These are phyloP conservation scores for Zangia roseola DNA, from an alignment of 768 basidiomycete species.

Conservation along the genomic window DNA sequence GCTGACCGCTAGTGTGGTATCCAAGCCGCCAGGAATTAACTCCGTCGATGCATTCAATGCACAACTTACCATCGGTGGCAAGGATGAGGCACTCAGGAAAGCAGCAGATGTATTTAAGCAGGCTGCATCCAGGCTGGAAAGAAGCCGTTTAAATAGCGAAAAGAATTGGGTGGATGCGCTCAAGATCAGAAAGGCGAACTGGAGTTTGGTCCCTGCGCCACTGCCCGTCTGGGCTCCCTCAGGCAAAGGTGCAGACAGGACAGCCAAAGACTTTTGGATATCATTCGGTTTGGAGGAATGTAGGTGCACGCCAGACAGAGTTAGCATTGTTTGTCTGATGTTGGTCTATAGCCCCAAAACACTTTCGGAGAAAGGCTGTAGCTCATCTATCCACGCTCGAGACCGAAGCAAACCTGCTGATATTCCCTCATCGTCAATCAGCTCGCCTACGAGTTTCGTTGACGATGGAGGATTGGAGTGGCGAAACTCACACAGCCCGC, in stretches of 20 bases:
- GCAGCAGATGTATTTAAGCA: slow-evolving; percentile 69
- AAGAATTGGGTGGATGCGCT: slow-evolving; percentile 83
- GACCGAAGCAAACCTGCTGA: slow-evolving; percentile 41
- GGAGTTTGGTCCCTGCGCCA: slow-evolving; percentile 79
- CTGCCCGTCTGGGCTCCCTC: slow-evolving; percentile 66
- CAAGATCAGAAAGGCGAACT: slow-evolving; percentile 72
- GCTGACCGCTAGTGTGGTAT: slow-evolving; percentile 62
- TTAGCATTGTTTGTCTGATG: not conserved
- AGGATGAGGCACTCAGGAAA: slow-evolving; percentile 76
- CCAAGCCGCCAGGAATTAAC: slow-evolving; percentile 61
- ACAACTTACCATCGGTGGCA: slow-evolving; percentile 71
- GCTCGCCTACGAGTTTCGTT: slow-evolving; percentile 65
- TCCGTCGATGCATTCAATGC: slow-evolving; percentile 73
- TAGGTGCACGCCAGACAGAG: slow-evolving; percentile 38
- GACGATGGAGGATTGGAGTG: slow-evolving; percentile 33
- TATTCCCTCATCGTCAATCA: slow-evolving; percentile 64
- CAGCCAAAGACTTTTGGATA: slow-evolving; percentile 77
- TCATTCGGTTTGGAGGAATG: slow-evolving; percentile 83
- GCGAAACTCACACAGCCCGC: slow-evolving; percentile 32
- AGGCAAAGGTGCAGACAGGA: slow-evolving; percentile 77
- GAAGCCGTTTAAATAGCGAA: slow-evolving; percentile 58
- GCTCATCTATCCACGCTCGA: slow-evolving; percentile 60
- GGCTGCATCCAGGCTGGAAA: slow-evolving; percentile 69
- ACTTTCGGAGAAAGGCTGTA: slow-evolving; percentile 68
- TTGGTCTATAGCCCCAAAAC: slow-evolving; percentile 51